These are phyloP conservation scores for Schizochytrium sp. DNA, from an alignment of 108 stramenopile genomes.

Conservation along the genomic window DNA sequence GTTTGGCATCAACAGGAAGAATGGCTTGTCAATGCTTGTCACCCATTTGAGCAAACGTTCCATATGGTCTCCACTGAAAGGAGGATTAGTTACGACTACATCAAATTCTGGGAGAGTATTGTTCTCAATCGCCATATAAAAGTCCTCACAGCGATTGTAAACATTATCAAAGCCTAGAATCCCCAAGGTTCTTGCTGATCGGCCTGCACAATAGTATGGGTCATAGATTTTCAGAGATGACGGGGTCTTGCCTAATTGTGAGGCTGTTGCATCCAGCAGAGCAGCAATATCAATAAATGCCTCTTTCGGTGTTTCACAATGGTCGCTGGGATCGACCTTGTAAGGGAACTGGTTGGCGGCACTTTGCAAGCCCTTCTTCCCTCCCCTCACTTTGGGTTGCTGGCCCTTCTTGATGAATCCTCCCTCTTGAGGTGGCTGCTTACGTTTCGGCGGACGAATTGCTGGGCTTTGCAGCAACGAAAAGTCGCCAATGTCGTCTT, in stretches of 20 bases:
- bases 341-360: conserved; percentile 42
- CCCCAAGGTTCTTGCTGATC: conserved; percentile 79
- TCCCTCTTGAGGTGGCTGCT: too few relatives aligned
- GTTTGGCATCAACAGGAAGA: conserved; percentile 83
- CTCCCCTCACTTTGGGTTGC: too few relatives aligned
- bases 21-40: conserved; percentile 71
- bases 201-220: conserved; percentile 96
- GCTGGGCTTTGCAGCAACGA: too few relatives aligned
- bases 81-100: conserved; percentile 92
- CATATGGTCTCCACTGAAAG: conserved; percentile 92
- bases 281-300: conserved; percentile 88
- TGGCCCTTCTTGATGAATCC: too few relatives aligned
- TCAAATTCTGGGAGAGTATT: conserved; percentile 80
- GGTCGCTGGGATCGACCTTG: conserved; percentile 77
- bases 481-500: too few relatives aligned
- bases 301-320: conserved; percentile 91
- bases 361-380: background rate
- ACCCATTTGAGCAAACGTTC: conserved; percentile 79
- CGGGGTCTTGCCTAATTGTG: conserved; percentile 67
- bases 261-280: conserved; percentile 78
- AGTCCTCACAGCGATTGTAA: conserved; percentile 82
- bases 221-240: conserved; percentile 84
- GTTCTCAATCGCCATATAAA: conserved; percentile 66
- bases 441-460: too few relatives aligned
- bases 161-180: conserved; percentile 88